phyloP scores from a whole-genome alignment of 345 rosid genomes.

The Lepidium sativum region DNA sequence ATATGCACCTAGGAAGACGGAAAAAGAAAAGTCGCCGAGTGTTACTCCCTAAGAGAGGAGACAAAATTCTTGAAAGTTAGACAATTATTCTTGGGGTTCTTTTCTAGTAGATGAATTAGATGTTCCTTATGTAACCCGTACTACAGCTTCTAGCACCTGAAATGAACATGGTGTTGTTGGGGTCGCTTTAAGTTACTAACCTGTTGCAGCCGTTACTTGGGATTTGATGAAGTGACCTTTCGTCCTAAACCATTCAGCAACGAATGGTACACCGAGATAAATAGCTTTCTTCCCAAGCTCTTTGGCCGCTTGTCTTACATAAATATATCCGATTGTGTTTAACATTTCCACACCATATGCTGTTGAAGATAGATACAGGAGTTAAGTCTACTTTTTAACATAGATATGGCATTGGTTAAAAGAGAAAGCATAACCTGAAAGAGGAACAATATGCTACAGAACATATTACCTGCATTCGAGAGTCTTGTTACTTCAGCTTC shows the following conservation, averaged over 20 bases:
- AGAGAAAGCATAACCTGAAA: constrained; percentile 6
- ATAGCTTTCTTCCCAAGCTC: constrained; percentile 93
- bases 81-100: background rate
- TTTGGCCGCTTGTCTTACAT: constrained; percentile 88
- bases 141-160: background rate
- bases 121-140: background rate
- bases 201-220: constrained; percentile 98
- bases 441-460: background rate
- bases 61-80: background rate
- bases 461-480: constrained; percentile 67
- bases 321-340: constrained; percentile 90
- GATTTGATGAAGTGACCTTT: constrained; percentile 93
- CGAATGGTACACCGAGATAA: constrained; percentile 77
- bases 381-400: background rate
- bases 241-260: constrained; percentile 98
- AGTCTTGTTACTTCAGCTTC: constrained; percentile 84
- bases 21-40: background rate
- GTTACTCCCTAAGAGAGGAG: background rate
- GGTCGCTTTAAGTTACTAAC: constrained; percentile 63
- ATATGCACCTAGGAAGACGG: constrained; percentile 61
- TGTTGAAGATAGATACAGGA: constrained; percentile 29
- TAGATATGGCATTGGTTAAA: background rate
- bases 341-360: constrained; percentile 94
- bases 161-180: constrained; percentile 36
- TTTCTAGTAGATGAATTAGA: background rate